Percentiles rank a stretch among this genome's conserved stretches.
phyloP scores from a whole-genome alignment of 208 protist species.

The Trypanosoma brucei region DNA sequence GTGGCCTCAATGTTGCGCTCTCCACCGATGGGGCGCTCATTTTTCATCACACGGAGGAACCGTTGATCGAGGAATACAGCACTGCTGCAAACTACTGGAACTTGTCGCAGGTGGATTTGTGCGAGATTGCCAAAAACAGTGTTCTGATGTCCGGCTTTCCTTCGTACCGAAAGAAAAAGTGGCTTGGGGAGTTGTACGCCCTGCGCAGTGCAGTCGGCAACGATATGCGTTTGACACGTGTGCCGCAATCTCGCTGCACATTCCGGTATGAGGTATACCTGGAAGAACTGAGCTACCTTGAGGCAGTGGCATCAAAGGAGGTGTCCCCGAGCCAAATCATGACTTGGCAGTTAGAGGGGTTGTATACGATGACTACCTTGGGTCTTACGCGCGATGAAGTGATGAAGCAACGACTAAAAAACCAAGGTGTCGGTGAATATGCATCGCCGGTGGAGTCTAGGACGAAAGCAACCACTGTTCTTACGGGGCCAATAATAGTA shows the following conservation, averaged over 20 bases:
- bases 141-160: constrained; percentile 80
- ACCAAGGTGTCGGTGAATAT: background rate
- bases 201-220: constrained; percentile 77
- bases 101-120: constrained; percentile 74
- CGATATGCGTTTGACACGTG: constrained; percentile 86
- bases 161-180: constrained; percentile 45
- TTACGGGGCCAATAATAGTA: too few species aligned
- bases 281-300: constrained; percentile 79
- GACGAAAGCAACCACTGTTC: too few species aligned
- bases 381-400: constrained; percentile 52
- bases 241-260: constrained; percentile 92
- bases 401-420: constrained; percentile 18
- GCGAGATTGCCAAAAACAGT: constrained; percentile 80
- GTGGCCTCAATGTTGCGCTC: constrained; percentile 95
- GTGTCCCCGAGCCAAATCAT: constrained; percentile 32
- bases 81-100: constrained; percentile 82
- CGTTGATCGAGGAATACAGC: constrained; percentile 89
- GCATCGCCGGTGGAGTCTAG: too few species aligned
- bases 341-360: constrained; percentile 44
- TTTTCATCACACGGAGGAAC: constrained; percentile 96
- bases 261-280: constrained; percentile 93
- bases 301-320: constrained; percentile 39
- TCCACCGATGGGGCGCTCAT: constrained; percentile 92
- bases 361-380: constrained; percentile 41
- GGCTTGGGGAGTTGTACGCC: constrained; percentile 66